Conservation (phyloP, 495 filamentous ascomycete species). For the Gamarada debralockiae region DNA sequence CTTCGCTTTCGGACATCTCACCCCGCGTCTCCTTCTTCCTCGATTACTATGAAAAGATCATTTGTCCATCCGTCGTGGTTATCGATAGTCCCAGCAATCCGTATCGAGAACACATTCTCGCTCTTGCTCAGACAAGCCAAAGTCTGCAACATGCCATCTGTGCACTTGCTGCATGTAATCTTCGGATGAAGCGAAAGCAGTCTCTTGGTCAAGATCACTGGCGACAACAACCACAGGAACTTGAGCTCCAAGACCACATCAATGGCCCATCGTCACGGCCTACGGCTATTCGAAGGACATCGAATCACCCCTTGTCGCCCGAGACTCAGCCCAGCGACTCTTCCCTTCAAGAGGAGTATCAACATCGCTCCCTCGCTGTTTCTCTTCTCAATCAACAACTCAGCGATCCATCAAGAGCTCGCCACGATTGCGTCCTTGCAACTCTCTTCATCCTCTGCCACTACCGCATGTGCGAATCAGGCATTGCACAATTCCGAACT, state of each 20-base stretch:
- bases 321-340: slow-evolving; percentile 33
- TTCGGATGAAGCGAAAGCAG: slow-evolving; percentile 57
- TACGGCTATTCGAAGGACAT: slow-evolving; percentile 1
- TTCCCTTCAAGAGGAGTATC: slow-evolving; percentile 67
- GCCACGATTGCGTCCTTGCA: slow-evolving; percentile 83
- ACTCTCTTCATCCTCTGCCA: slow-evolving; percentile 86
- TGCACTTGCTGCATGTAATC: slow-evolving; percentile 81
- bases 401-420: slow-evolving; percentile 64
- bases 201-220: slow-evolving; percentile 44
- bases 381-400: slow-evolving; percentile 79
- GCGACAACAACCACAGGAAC: slow-evolving; percentile 22
- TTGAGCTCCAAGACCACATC: slow-evolving; percentile 22
- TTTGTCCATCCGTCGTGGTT: slow-evolving; percentile 86
- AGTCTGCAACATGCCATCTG: slow-evolving; percentile 91
- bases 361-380: slow-evolving; percentile 78
- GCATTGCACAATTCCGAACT: slow-evolving; percentile 85
- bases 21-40: slow-evolving; percentile 59
- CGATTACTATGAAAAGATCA: slow-evolving; percentile 80
- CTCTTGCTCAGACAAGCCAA: slow-evolving; percentile 70
- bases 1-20: slow-evolving; percentile 40
- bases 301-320: slow-evolving; percentile 26
- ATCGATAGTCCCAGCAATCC: slow-evolving; percentile 85
- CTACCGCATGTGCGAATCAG: slow-evolving; percentile 90
- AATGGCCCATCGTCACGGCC: slow-evolving; percentile 15
- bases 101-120: slow-evolving; percentile 79